A percentile compares a stretch with the other conserved stretches of the same genome.
Conservation (phyloP, 2,329 filamentous ascomycete species). For the Verticillium dahliae region DNA sequence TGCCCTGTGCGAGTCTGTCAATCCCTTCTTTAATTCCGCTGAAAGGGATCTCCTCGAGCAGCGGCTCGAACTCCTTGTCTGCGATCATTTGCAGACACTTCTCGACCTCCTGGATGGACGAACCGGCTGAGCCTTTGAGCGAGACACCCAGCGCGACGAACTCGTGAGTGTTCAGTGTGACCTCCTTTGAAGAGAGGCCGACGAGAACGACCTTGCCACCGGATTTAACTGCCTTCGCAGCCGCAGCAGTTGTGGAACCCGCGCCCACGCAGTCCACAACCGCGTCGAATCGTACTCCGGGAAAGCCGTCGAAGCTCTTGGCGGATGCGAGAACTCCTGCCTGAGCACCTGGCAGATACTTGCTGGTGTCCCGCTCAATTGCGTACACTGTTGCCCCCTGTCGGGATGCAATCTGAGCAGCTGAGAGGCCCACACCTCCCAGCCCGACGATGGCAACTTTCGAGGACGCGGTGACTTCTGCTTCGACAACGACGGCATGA, state of each 20-base stretch:
- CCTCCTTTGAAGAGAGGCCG: background rate
- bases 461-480: slow-evolving; percentile 22
- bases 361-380: slow-evolving; percentile 1
- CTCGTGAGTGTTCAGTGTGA: too few species aligned
- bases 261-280: slow-evolving; percentile 3
- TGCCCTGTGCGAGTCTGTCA: too few species aligned
- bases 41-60: too few species aligned
- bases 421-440: slow-evolving; percentile 24
- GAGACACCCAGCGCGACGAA: too few species aligned
- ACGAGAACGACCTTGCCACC: slow-evolving; percentile 6
- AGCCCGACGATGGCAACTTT: slow-evolving; percentile 31
- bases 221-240: background rate
- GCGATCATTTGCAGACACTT: too few species aligned
- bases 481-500: slow-evolving; percentile 27
- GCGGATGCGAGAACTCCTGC: background rate
- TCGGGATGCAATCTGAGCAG: background rate
- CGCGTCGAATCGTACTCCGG: background rate
- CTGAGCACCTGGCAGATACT: background rate
- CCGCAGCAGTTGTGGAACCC: background rate
- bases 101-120: too few species aligned
- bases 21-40: too few species aligned
- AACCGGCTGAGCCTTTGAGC: too few species aligned
- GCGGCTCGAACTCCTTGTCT: too few species aligned
- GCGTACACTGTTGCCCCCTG: slow-evolving; percentile 5
- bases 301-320: background rate